Percentiles rank a stretch among this genome's conserved stretches.
These are phyloP conservation scores for Diaporthe nobilis DNA, from an alignment of 2,329 filamentous ascomycete genomes.

Conservation along the genomic window DNA sequence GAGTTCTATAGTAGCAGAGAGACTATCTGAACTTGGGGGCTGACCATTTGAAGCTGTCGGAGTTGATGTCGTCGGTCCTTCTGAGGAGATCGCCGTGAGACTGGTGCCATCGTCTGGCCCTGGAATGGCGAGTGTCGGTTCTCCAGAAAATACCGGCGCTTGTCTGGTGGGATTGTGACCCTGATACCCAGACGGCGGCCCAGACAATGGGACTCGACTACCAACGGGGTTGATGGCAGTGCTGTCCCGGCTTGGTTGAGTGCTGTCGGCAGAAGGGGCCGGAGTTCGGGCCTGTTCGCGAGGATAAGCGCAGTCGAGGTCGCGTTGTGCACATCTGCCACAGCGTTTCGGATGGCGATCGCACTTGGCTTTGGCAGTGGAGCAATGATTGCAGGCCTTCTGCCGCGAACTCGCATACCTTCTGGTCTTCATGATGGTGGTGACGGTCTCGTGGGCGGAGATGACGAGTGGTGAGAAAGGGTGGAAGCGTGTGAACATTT, in stretches of 20 bases:
- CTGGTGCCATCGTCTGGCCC: neutral
- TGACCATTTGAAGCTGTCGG: neutral
- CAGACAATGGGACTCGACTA: neutral
- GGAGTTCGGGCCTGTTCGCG: slow-evolving; percentile 26
- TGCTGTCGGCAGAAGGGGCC: neutral
- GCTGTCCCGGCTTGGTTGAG: neutral
- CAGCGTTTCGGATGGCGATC: slow-evolving; percentile 53
- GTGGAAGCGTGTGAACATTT: too few relatives aligned
- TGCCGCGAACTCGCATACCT: slow-evolving; percentile 4
- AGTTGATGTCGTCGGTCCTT: neutral
- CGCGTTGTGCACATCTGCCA: slow-evolving; percentile 50
- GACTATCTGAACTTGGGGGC: neutral
- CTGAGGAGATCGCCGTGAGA: neutral
- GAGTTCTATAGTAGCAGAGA: slow-evolving; percentile 35
- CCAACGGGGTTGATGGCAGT: neutral
- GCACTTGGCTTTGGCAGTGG: slow-evolving; percentile 56
- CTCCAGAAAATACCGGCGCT: neutral
- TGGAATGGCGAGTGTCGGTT: neutral
- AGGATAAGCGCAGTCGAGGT: slow-evolving; percentile 51
- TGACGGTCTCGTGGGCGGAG: neutral
- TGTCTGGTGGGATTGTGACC: neutral
- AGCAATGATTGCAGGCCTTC: slow-evolving; percentile 54
- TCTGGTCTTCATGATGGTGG: neutral
- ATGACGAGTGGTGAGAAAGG: too few relatives aligned
- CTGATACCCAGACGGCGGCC: neutral